phyloP scores from a whole-genome alignment of 768 basidiomycete species.

The Candolleomyces aberdarensis region DNA sequence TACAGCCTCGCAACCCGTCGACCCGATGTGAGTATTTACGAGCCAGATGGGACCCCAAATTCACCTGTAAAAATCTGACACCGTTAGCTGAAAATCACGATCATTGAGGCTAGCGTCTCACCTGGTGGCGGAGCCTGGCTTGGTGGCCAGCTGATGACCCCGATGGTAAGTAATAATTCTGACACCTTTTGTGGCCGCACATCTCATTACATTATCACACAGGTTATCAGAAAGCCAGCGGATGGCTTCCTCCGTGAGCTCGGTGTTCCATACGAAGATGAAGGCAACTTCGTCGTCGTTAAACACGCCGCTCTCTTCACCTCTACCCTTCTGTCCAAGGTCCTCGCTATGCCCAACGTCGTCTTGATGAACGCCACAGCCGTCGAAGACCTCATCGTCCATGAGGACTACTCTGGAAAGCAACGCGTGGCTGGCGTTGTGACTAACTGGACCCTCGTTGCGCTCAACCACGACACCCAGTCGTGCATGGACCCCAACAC shows the following conservation, averaged over 20 bases:
- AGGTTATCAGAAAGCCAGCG: constrained; percentile 79
- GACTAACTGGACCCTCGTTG: constrained; percentile 51
- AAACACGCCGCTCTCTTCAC: constrained; percentile 84
- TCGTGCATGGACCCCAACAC: constrained; percentile 79
- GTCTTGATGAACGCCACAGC: constrained; percentile 77
- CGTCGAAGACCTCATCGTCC: constrained; percentile 77
- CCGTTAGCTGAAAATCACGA: constrained; percentile 43
- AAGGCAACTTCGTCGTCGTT: constrained; percentile 74
- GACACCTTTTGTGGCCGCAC: background rate
- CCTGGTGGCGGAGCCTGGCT: constrained; percentile 80
- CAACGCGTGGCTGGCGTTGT: constrained; percentile 52
- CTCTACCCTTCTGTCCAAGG: constrained; percentile 67
- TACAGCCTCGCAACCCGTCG: constrained; percentile 66
- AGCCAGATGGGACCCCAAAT: background rate
- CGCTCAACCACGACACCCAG: constrained; percentile 69
- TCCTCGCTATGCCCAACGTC: constrained; percentile 68
- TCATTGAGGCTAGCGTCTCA: constrained; percentile 77
- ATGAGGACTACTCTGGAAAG: constrained; percentile 50
- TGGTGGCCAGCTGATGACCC: constrained; percentile 75
- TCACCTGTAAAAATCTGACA: background rate
- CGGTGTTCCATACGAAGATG: constrained; percentile 74
- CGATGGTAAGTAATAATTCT: constrained; percentile 52
- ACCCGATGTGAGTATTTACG: constrained; percentile 48
- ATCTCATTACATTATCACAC: background rate
- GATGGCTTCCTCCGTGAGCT: constrained; percentile 67